Conservation (phyloP, 306 rosid genomes). For the Echinosophora koreensis region DNA sequence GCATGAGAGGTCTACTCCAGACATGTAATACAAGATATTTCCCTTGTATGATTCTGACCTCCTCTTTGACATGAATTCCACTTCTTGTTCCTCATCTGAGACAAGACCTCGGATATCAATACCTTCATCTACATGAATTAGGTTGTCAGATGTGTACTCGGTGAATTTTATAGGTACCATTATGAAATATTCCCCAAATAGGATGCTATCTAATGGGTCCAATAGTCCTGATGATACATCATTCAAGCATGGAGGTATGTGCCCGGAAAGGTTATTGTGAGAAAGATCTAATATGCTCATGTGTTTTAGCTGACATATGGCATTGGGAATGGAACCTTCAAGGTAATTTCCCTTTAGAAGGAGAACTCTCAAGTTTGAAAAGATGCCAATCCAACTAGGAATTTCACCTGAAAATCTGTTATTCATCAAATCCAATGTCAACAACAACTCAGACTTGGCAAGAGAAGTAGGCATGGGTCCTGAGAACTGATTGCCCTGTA, state of each 20-base stretch:
- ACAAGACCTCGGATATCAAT: background rate
- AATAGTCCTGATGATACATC: background rate
- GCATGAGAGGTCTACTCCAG: slow-evolving; percentile 41
- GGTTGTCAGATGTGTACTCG: background rate
- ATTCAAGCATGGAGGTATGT: slow-evolving; percentile 29
- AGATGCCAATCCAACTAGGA: slow-evolving; percentile 29
- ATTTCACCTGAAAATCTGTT: slow-evolving; percentile 36
- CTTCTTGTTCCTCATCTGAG: slow-evolving; percentile 4
- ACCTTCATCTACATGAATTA: background rate
- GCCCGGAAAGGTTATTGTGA: slow-evolving; percentile 18
- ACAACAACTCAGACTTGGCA: background rate
- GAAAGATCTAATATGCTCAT: slow-evolving; percentile 32
- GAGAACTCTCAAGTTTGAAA: slow-evolving; percentile 25
- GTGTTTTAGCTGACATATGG: slow-evolving; percentile 9
- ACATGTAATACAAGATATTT: slow-evolving; percentile 34
- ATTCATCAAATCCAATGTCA: slow-evolving; percentile 34
- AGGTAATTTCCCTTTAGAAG: slow-evolving; percentile 35
- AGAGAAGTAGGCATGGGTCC: background rate
- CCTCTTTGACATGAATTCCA: slow-evolving; percentile 37
- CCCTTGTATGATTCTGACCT: slow-evolving; percentile 25
- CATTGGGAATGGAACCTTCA: slow-evolving; percentile 35
- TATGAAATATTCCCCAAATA: background rate
- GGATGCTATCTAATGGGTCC: background rate
- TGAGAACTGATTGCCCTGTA: slow-evolving; percentile 24
- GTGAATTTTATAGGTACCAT: background rate